These are phyloP conservation scores for Calonectria montana DNA, from an alignment of 2,329 filamentous ascomycete genomes.

Conservation along the genomic window DNA sequence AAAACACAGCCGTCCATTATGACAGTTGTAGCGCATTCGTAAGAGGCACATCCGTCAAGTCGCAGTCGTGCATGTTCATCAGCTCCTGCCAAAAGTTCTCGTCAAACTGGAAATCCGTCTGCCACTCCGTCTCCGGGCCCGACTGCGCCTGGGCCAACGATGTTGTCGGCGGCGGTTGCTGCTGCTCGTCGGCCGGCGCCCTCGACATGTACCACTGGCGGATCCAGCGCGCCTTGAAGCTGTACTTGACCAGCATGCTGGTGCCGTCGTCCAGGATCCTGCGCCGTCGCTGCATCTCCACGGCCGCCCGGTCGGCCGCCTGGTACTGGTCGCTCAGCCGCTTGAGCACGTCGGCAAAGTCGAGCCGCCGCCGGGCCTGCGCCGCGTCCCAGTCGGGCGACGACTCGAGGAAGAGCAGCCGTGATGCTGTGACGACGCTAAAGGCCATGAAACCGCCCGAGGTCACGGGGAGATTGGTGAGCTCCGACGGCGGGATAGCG, in stretches of 20 bases:
- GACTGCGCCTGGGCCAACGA: background rate
- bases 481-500: constrained; percentile 37
- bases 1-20: background rate
- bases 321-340: constrained; percentile 47
- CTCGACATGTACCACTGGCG: constrained; percentile 51
- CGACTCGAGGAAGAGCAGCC: constrained; percentile 50
- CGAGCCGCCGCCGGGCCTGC: constrained; percentile 47
- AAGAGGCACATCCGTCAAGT: constrained; percentile 14
- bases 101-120: constrained; percentile 42
- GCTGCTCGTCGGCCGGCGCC: constrained; percentile 31
- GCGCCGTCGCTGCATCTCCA: constrained; percentile 35
- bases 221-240: constrained; percentile 53
- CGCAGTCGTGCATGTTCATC: constrained; percentile 36
- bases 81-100: constrained; percentile 45
- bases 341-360: constrained; percentile 44
- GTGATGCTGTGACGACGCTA: constrained; percentile 47
- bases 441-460: constrained; percentile 47
- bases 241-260: constrained; percentile 45
- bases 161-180: background rate
- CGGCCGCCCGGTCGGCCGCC: constrained; percentile 43
- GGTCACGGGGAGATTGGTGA: constrained; percentile 47
- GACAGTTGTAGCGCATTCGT: background rate
- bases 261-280: constrained; percentile 46
- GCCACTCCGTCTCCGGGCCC: constrained; percentile 32
- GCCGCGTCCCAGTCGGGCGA: constrained; percentile 50